Percentiles rank a stretch among this genome's conserved stretches.
These are phyloP conservation scores for Salix arbutifolia DNA, from an alignment of 345 rosid genomes.

Conservation along the genomic window DNA sequence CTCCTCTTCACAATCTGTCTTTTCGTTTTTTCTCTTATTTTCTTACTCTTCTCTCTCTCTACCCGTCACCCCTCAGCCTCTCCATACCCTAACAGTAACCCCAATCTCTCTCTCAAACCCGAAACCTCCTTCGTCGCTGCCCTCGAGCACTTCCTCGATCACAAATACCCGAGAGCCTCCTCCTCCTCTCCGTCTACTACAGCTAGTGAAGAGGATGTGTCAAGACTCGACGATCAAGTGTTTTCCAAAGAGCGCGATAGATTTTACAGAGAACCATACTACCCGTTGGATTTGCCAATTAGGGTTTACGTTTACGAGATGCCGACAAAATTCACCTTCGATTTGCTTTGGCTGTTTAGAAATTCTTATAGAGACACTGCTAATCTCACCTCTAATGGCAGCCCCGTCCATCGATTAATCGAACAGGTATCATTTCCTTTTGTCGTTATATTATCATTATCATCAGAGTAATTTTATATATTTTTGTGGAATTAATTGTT, in stretches of 20 bases:
- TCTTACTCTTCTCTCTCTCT: conserved; percentile 25
- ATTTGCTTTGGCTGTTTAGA: conserved; percentile 69
- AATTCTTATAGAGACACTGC: conserved; percentile 63
- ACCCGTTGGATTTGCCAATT: conserved; percentile 51
- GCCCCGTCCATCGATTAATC: conserved; percentile 92
- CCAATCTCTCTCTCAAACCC: conserved; percentile 6
- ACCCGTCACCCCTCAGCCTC: conserved; percentile 16
- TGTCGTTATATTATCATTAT: background rate
- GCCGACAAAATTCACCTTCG: conserved; percentile 83
- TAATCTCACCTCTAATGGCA: conserved; percentile 92
- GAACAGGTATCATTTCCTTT: conserved; percentile 51
- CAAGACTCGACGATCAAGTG: conserved; percentile 41
- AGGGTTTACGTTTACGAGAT: conserved; percentile 85
- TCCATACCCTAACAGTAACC: background rate
- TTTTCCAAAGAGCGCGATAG: conserved; percentile 42
- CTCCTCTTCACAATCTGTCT: conserved; percentile 34
- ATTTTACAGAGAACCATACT: conserved; percentile 37
- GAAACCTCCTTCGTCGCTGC: conserved; percentile 74
- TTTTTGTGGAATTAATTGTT: background rate
- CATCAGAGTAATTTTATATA: background rate
- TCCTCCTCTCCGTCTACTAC: conserved; percentile 10
- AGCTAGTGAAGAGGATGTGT: conserved; percentile 29
- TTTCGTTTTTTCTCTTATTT: conserved; percentile 19
- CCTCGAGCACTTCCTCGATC: conserved; percentile 55
- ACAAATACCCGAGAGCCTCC: conserved; percentile 11